A percentile compares a stretch with the other conserved stretches of the same genome.
Conservation (phyloP, 2,329 filamentous ascomycete species). For the Myriosclerotinia curreyana region DNA sequence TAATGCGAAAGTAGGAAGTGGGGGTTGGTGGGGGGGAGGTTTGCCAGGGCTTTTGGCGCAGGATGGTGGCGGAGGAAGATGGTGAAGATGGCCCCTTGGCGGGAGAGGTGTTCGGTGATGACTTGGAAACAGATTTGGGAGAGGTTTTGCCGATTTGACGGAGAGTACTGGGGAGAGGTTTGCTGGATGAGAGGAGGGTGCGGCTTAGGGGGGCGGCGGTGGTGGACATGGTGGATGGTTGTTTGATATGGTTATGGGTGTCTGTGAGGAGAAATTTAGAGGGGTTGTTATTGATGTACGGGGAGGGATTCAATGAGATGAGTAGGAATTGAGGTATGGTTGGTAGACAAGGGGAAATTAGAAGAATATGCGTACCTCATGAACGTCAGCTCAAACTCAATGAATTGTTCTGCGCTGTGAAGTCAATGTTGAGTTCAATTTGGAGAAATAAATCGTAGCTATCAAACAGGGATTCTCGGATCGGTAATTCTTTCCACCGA, state of each 20-base stretch:
- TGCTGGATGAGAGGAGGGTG: neutral
- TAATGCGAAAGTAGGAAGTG: conserved; percentile 70
- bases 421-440: conserved; percentile 2
- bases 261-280: conserved; percentile 4
- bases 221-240: neutral
- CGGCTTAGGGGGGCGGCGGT: conserved; percentile 4
- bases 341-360: too few species aligned
- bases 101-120: conserved; percentile 1
- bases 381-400: neutral
- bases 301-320: neutral
- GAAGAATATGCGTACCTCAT: neutral
- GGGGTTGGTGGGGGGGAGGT: conserved; percentile 17
- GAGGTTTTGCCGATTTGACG: neutral
- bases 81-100: neutral
- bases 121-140: conserved; percentile 4
- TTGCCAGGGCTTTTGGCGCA: conserved; percentile 9
- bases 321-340: neutral
- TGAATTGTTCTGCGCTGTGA: conserved; percentile 1
- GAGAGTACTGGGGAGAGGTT: neutral
- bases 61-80: neutral
- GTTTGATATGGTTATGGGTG: neutral
- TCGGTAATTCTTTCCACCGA: conserved; percentile 17
- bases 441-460: conserved; percentile 15
- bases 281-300: neutral
- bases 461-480: conserved; percentile 19